These are phyloP conservation scores for Metarhizium album DNA, from an alignment of 2,329 filamentous ascomycete genomes.

Conservation along the genomic window DNA sequence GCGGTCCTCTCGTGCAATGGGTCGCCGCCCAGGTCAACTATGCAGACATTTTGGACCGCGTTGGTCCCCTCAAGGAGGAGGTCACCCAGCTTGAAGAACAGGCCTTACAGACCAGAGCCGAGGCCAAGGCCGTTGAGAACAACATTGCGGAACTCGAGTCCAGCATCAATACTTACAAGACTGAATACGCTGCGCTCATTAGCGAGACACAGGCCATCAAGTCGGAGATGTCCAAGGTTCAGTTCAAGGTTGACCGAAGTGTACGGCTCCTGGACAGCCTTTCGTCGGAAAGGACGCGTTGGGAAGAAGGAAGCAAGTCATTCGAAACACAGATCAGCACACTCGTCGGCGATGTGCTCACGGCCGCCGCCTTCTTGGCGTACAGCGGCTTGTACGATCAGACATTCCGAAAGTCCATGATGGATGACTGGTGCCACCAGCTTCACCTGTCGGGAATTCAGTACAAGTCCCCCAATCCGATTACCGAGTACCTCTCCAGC, in stretches of 20 bases:
- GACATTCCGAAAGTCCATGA: slow-evolving; percentile 93
- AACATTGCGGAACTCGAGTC: slow-evolving; percentile 74
- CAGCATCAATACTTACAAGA: slow-evolving; percentile 92
- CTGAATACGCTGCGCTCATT: slow-evolving; percentile 88
- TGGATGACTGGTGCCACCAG: slow-evolving; percentile 95
- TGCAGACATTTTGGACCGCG: slow-evolving; percentile 90
- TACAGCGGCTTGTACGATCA: slow-evolving; percentile 97
- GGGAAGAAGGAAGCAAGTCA: slow-evolving; percentile 95
- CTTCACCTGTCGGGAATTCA: slow-evolving; percentile 84
- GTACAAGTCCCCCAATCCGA: slow-evolving; percentile 86
- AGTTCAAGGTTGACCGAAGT: slow-evolving; percentile 97
- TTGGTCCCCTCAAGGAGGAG: slow-evolving; percentile 85
- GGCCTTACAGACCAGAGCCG: slow-evolving; percentile 83
- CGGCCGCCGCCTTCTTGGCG: slow-evolving; percentile 93
- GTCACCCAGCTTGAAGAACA: slow-evolving; percentile 79
- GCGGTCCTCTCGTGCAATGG: slow-evolving; percentile 94
- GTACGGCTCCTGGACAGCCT: slow-evolving; percentile 88
- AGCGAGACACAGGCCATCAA: slow-evolving; percentile 98
- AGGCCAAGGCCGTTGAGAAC: slow-evolving; percentile 83
- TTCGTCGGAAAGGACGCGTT: slow-evolving; percentile 83
- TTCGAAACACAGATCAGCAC: slow-evolving; percentile 98
- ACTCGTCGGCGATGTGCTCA: slow-evolving; percentile 86
- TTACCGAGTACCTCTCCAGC: slow-evolving; percentile 93
- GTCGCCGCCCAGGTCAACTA: slow-evolving; percentile 94
- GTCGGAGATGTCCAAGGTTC: slow-evolving; percentile 86